phyloP scores from a whole-genome alignment of 441 rosid species.

The Pelargonium citronellum region DNA sequence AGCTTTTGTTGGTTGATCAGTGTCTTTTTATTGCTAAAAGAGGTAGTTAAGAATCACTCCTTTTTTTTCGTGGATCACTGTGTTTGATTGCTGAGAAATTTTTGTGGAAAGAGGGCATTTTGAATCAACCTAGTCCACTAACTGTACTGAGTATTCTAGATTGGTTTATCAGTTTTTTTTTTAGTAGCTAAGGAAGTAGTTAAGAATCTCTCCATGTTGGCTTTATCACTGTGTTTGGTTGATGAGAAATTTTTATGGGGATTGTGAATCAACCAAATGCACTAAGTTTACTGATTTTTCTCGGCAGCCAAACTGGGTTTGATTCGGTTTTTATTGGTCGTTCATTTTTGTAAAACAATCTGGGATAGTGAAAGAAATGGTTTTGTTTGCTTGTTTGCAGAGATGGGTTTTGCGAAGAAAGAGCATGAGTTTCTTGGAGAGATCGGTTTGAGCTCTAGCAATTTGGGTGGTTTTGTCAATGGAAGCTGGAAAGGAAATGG shows the following conservation, averaged over 20 bases:
- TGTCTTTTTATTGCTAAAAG: neutral
- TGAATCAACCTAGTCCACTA: neutral
- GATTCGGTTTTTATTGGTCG: neutral
- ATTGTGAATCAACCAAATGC: neutral
- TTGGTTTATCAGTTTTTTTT: neutral
- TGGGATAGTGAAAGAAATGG: neutral
- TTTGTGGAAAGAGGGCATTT: neutral
- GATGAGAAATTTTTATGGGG: neutral
- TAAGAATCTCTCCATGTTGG: too few species aligned
- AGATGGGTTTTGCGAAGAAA: conserved; percentile 59
- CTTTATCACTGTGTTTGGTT: neutral
- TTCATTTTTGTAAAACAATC: neutral
- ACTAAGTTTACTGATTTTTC: neutral
- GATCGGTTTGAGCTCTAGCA: conserved; percentile 62
- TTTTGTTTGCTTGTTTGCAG: conserved; percentile 21
- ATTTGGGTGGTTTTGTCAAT: conserved; percentile 58
- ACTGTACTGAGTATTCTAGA: neutral
- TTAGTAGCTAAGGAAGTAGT: too few species aligned
- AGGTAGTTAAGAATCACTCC: neutral
- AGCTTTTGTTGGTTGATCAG: neutral
- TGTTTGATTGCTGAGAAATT: conserved; percentile 1
- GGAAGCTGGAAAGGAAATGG: conserved; percentile 80
- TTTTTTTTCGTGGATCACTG: neutral
- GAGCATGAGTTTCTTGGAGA: conserved; percentile 66
- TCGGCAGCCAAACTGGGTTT: neutral